phyloP scores from a whole-genome alignment of 495 filamentous ascomycete species.

The Wilcoxina mikolae region DNA sequence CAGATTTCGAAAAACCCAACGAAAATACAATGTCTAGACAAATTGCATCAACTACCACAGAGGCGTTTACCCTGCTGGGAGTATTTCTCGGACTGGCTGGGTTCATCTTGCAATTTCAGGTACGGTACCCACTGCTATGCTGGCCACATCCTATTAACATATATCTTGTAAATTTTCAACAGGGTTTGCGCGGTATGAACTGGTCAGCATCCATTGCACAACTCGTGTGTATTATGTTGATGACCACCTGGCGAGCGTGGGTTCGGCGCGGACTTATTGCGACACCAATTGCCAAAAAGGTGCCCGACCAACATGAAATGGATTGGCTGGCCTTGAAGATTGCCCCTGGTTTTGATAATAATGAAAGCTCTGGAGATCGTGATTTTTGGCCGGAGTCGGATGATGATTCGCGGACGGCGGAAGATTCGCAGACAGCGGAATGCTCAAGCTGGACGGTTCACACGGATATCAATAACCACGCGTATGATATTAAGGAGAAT shows the following conservation, averaged over 20 bases:
- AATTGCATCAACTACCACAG: not conserved
- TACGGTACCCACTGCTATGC: no score
- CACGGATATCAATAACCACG: not conserved
- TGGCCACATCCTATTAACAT: no score
- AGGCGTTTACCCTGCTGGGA: no score
- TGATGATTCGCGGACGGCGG: no score
- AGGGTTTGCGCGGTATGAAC: slow-evolving; percentile 17
- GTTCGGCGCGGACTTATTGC: slow-evolving; percentile 13
- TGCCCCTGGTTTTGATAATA: slow-evolving; percentile 6
- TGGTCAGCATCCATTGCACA: slow-evolving; percentile 21
- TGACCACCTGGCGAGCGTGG: no score
- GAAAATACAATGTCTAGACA: not conserved
- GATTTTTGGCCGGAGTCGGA: no score
- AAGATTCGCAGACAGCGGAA: no score
- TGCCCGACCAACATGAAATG: slow-evolving; percentile 14
- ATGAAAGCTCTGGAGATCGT: no score
- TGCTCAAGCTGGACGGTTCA: not conserved
- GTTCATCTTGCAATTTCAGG: slow-evolving; percentile 26
- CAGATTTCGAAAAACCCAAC: no score
- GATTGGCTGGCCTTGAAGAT: no score
- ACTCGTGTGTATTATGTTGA: slow-evolving; percentile 12
- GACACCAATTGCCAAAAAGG: not conserved
- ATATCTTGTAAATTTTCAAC: no score
- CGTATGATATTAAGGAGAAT: not conserved
- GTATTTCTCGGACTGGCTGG: slow-evolving; percentile 14